Base-by-base conservation (phyloP, 2,329 filamentous ascomycete genomes). In the Stagonosporopsis rhizophila region DNA sequence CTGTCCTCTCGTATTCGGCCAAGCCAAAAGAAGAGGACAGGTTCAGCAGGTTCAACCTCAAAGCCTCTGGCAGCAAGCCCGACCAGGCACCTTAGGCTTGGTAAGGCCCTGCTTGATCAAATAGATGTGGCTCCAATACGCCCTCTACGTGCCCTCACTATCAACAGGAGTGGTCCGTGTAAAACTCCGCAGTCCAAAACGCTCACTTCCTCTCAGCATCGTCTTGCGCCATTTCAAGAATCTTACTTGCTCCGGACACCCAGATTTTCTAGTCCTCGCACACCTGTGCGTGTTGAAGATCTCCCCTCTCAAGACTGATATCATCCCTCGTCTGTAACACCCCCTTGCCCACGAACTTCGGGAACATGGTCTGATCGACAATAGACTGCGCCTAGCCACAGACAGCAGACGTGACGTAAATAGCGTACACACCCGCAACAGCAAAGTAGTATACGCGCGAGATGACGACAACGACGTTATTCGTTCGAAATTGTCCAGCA, bases 131-230 rank as follows among this genome's bases (percentile, higher is more conserved):
- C 48, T 52, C 55, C 55, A 61, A 20, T 58, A 61, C 37, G 53
- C 55, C 6, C 48, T 53, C 44, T 58, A 51, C 1, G 35, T 50
- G 1, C 50, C 51, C 39, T 61, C 42, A 1, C 51, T 55, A 39
- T 52, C 55, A 3, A 61, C 51, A 19, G 47, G n/a, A 5, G 48
- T 46, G 15, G 38, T 60, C 5, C 5, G 53, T 54, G 19, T 58
- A 60, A 20, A 59, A 60, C 27, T 59, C 61, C 3, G 61, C 63
- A 4, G 60, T 71, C 70, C 69, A 72, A 54, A 64, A 72, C 17
- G 64, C 55, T 57, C n/a, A n/a, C 14, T 1, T 6, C 2, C 1
- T 6, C 27, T 52, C 20, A 52, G 34, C n/a, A 39, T 9, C 3
- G 12, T 12, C 23, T 25, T 7, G 7, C 23, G 23, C 23, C 23